These are phyloP conservation scores for Sutorius eximius DNA, from an alignment of 1,284 basidiomycete genomes.

Conservation along the genomic window DNA sequence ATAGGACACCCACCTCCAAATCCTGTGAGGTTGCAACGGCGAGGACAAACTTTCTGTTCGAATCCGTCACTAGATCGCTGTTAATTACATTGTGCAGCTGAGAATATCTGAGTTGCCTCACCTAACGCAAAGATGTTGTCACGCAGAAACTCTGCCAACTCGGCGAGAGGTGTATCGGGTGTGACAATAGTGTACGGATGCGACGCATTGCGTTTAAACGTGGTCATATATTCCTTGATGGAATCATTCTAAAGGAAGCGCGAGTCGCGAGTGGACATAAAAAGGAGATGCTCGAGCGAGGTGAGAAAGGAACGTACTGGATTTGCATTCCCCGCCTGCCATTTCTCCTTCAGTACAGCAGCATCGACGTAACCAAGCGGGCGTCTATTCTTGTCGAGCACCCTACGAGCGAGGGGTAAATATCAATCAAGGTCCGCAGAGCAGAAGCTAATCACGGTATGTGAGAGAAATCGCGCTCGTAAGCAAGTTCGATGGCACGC, in stretches of 20 bases:
- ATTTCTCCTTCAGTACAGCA: constrained; percentile 68
- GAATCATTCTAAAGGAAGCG: constrained; percentile 54
- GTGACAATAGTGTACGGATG: constrained; percentile 79
- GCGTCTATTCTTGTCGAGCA: constrained; percentile 68
- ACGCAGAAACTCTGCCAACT: constrained; percentile 74
- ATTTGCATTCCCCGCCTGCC: constrained; percentile 70
- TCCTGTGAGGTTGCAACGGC: constrained; percentile 81
- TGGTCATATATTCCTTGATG: constrained; percentile 68
- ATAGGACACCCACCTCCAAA: constrained; percentile 54
- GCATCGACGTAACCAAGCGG: constrained; percentile 85
- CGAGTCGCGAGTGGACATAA: background rate
- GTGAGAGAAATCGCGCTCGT: constrained; percentile 88
- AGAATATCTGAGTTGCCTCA: constrained; percentile 34
- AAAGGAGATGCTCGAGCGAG: background rate
- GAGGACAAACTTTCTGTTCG: constrained; percentile 80
- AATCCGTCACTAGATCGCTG: constrained; percentile 68
- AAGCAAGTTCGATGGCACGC: constrained; percentile 79
- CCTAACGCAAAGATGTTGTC: constrained; percentile 77
- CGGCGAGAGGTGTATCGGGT: constrained; percentile 72
- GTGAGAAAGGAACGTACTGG: constrained; percentile 49
- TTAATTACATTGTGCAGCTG: background rate
- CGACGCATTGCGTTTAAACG: constrained; percentile 68
- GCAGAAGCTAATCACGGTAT: constrained; percentile 64
- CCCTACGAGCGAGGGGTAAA: constrained; percentile 45
- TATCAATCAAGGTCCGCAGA: background rate